phyloP scores from a whole-genome alignment of 495 filamentous ascomycete genomes.

The Penicillium atrosanguineum region DNA sequence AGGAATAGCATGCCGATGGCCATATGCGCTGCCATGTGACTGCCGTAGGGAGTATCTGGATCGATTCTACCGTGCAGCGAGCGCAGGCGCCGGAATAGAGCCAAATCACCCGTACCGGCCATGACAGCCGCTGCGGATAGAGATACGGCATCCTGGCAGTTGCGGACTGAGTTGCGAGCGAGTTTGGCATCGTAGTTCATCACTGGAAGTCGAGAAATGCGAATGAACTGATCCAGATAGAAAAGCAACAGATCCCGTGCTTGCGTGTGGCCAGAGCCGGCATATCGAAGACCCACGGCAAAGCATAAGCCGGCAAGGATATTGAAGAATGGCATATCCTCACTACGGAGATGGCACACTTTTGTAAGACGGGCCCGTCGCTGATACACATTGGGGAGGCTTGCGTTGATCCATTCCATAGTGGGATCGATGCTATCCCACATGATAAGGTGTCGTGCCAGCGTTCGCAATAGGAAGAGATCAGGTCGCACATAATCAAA shows the following conservation, averaged over 20 bases:
- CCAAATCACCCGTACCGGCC: constrained; percentile 90
- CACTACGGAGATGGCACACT: constrained; percentile 59
- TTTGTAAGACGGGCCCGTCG: constrained; percentile 49
- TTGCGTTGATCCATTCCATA: constrained; percentile 69
- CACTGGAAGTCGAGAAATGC: constrained; percentile 66
- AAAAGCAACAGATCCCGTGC: constrained; percentile 79
- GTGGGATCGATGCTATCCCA: constrained; percentile 78
- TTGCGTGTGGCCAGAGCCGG: constrained; percentile 70
- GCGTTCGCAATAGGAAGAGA: constrained; percentile 82
- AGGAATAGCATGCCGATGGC: constrained; percentile 90
- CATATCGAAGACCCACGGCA: constrained; percentile 77
- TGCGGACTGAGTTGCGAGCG: constrained; percentile 74
- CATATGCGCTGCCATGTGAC: constrained; percentile 88
- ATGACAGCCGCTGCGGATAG: constrained; percentile 84
- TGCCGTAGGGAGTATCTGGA: constrained; percentile 81
- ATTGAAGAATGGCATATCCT: constrained; percentile 89
- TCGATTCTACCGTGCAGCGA: constrained; percentile 87
- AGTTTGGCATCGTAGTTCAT: constrained; percentile 77
- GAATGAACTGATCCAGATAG: constrained; percentile 85
- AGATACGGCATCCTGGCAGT: constrained; percentile 84
- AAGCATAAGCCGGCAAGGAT: constrained; percentile 88
- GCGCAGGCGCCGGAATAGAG: constrained; percentile 84
- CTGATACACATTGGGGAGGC: constrained; percentile 67
- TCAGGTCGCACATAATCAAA: constrained; percentile 96
- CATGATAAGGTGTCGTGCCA: constrained; percentile 90